Base-by-base conservation (phyloP, 306 rosid genomes). In the Medicago ruthenica region DNA sequence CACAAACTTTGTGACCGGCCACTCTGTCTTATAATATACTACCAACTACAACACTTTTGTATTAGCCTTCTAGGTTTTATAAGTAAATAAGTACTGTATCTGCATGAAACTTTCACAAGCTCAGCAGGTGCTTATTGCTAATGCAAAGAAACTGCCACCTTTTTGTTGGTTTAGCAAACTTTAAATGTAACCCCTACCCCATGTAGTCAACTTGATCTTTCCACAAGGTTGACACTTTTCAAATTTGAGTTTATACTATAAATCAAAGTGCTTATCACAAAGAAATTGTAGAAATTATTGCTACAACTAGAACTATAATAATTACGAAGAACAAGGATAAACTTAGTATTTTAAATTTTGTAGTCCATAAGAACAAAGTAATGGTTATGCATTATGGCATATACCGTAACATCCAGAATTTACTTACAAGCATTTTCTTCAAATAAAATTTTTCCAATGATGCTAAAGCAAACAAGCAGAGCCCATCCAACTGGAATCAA, bases 131-230 rank as follows among this genome's bases (percentile, higher is more conserved):
- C 57, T 65, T 48, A 13, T 48, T 58, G 74, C 12, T 53, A 45
- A 40, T 82, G 73, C 45, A 50, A 73, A 60, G 58, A 62, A 20
- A 22, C 55, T 74, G 53, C 54, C 80, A n/a, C 50, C 36, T 14
- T 54, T 78, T 40, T 75, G 73, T 67, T 69, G 58, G 70, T 78
- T 61, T 79, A 40, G 14, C 68, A 47, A 58, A 50, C 64, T 70
- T 65, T 17, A 39, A 67, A 24, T 10, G 61, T 66, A 3, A 58
- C 39, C 39, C 37, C n/a, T 20, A 20, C 8, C 55, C 53, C 61
- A 40, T 4, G 58, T 16, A 57, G 17, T 37, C 45, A 54, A 53
- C 50, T 62, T 76, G 15, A 5, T 54, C 57, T 81, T 81, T 60
- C 53, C 34, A 8, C 60, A 3, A 58, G 51, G 74, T 66, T 34